A percentile compares a stretch with the other conserved stretches of the same genome.
Conservation (phyloP, 179 eudicot species). For the Spergularia azorica region DNA sequence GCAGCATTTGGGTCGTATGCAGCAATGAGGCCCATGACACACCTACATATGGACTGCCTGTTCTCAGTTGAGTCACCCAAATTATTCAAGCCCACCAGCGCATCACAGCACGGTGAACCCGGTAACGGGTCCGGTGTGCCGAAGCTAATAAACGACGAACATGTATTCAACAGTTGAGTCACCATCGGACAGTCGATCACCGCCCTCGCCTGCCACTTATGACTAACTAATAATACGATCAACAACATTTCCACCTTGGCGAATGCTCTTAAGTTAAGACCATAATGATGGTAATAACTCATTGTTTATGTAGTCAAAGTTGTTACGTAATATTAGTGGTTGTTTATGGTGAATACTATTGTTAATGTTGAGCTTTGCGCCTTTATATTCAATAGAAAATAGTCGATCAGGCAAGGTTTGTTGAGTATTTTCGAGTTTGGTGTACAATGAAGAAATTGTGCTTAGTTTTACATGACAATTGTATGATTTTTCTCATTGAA, state of each 20-base stretch:
- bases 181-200: constrained; percentile 28
- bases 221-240: constrained; percentile 14
- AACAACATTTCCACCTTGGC: not conserved
- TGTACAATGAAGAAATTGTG: constrained; percentile 34
- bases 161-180: constrained; percentile 29
- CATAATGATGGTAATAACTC: constrained; percentile 5
- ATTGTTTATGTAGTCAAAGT: not conserved
- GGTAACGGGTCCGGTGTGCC: constrained; percentile 41
- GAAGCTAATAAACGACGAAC: constrained; percentile 35
- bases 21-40: constrained; percentile 35
- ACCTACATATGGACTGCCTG: constrained; percentile 32
- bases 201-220: constrained; percentile 2
- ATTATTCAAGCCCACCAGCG: constrained; percentile 25
- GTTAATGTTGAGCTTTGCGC: not conserved
- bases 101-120: constrained; percentile 37
- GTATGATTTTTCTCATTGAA: constrained; percentile 8
- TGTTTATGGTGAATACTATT: not conserved
- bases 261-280: not conserved
- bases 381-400: not conserved
- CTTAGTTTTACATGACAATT: constrained; percentile 22
- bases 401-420: not conserved
- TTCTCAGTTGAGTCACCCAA: constrained; percentile 29
- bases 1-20: constrained; percentile 38
- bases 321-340: not conserved
- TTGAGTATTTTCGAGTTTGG: constrained; percentile 27